Evolutionary conservation across 345 rosid species (phyloP), one percentile per base, ranked within the genome.

Genomic region (Lagerstroemia speciosa): DNA sequence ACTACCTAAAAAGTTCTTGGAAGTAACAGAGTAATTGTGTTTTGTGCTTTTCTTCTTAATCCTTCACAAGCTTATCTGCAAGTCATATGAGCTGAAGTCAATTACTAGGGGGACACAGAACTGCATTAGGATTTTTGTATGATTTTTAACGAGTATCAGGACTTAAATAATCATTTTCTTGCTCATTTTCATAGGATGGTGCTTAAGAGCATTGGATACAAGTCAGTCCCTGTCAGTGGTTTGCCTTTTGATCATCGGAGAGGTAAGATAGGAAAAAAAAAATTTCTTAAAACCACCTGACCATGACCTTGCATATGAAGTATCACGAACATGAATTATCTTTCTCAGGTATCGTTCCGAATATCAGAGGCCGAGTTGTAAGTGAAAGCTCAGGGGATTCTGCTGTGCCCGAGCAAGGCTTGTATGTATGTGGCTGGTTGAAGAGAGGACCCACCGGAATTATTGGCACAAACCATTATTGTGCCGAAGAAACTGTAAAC

Each of bases 391-490:
- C 82, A 8, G 85, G 79, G 71, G 83, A 78, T 72, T 53, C 78
- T 33, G 64, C 81, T 40, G 52, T 30, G 74, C 66, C 74, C 14
- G 95, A 86, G 74, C 77, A 68, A 3, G 96, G 99, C n/a, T 78
- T 89, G 77, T 91, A 94, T 34, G 99, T 88, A 24, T 88, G 96
- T 67, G 99, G 95, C 58, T 94, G 99, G 98, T 83, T 94, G 66
- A 94, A 89, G 82, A 84, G 98, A 79, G 98, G 96, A 74, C 96
- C 98, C 58, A 88, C 88, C 1, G 96, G 98, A 72, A 91, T 94
- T 64, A 84, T 91, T 60, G 96, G 79, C 61, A 91, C 98, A 67
- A 89, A 94, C 82, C 97, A 85, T 29, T 84, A 85, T 76, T 91
- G 99, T 68, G 91, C 98, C 0, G 96, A 91, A 71, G 95, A 89